Evolutionary conservation across 2,329 filamentous ascomycete species (phyloP), one percentile per base, ranked within the genome.

Genomic region (Epicoccum nigrum): DNA sequence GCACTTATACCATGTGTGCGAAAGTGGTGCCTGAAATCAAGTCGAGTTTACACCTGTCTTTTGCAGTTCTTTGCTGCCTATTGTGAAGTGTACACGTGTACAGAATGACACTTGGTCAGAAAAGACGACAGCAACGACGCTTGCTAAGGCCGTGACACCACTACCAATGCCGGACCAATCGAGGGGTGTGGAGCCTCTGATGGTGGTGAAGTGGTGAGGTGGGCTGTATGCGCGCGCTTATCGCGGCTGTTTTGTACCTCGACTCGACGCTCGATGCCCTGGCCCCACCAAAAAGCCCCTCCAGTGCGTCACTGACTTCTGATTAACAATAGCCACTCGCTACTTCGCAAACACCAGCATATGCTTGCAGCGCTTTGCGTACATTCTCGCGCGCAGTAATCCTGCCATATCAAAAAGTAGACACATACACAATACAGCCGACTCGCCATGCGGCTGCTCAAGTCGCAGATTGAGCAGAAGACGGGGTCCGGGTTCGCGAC

Each of bases 401-500:
- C n/a, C n/a, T n/a, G n/a, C n/a, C n/a, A n/a, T n/a, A n/a, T n/a
- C n/a, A n/a, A n/a, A 2, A 33, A 9, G 19, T 15, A 37, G 21
- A 7, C 31, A 9, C 30, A 41, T 7, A 31, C 21, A n/a, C 35
- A n/a, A 12, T 9, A 33, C 28, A 43, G 7, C 28, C 20, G 45
- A 13, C 27, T 7, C 41, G 33, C 33, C 23, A 90, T 90, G 87
- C 81, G 83, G 51, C 78, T 89, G 34, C 81, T 89, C 62, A 88
- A 86, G 68, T 82, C 85, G 54, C 81, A 82, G 52, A 86, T 89
- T 58, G 84, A 88, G 51, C 59, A 68, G 63, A 82, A 82, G 52
- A 81, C 86, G 72, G 86, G 85, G 73, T 83, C 83, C 1, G 87
- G 87, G 21, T 66, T 77, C 25, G 84, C 86, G 45, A 87, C 84